phyloP scores from a whole-genome alignment of 139 green algal genomes.

The Coelastrella sp. region DNA sequence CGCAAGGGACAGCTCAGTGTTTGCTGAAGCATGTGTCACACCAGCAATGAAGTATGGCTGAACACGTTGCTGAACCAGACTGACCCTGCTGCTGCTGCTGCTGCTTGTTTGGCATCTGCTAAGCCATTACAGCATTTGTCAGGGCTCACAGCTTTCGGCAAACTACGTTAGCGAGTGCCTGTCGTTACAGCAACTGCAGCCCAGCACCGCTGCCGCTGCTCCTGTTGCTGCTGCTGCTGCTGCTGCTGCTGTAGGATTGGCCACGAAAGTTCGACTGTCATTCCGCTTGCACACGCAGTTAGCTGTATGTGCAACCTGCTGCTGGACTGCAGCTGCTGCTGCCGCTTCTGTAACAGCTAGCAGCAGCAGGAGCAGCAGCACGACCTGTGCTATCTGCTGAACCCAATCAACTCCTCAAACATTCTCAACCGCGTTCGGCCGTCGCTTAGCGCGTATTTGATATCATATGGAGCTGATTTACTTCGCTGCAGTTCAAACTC shows the following conservation, averaged over 20 bases:
- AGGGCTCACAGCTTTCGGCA: conserved; percentile 43
- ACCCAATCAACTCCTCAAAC: conserved; percentile 33
- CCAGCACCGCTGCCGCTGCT: background rate
- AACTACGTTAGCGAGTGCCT: conserved; percentile 53
- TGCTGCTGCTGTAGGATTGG: background rate
- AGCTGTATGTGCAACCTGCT: background rate
- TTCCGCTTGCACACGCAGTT: background rate
- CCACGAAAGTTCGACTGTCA: background rate
- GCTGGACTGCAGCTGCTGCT: background rate
- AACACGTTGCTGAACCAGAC: conserved; percentile 35
- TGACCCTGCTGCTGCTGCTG: conserved; percentile 34
- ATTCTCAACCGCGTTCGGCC: background rate
- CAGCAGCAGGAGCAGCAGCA: too few species aligned
- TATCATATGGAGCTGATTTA: conserved; percentile 23
- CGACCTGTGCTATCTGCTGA: conserved; percentile 14
- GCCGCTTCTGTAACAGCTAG: background rate
- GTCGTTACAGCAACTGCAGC: background rate
- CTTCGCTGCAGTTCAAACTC: conserved; percentile 27
- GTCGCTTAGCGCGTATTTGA: conserved; percentile 40
- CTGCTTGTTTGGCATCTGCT: conserved; percentile 49
- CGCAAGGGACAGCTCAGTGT: background rate
- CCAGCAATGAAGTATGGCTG: background rate
- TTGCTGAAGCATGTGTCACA: background rate
- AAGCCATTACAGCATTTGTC: conserved; percentile 48
- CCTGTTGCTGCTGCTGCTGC: background rate